Base-by-base conservation (phyloP, 768 basidiomycete species). In the Asterophora lycoperdoides region DNA sequence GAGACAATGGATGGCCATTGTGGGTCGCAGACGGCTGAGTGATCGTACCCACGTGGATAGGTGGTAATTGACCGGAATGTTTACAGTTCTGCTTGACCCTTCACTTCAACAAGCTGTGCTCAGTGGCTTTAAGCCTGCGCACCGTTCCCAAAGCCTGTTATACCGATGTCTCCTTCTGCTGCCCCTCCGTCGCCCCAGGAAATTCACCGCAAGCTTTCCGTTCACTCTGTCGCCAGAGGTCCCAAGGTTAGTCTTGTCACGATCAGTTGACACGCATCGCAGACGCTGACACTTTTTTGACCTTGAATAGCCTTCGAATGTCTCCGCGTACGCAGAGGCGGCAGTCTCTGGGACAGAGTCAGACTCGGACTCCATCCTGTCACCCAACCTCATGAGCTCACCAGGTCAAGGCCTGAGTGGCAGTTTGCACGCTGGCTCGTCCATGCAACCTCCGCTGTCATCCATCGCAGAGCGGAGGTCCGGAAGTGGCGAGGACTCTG, bases 171-270 rank as follows among this genome's bases (percentile, higher is more conserved):
- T 15, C 68, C 70, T 35, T 63, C 70, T 48, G 76, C 68, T 49
- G 66, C 85, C 11, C 86, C 90, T 4, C 92, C 89, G 7, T 84
- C 91, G 10, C 83, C 85, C 13, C 89, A 91, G 64, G 92, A 94
- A 70, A 81, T 94, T 14, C 79, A 88, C 49, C 76, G 89, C 56
- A 93, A 93, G 63, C 79, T 94, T 5, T 91, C 89, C 2, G 77
- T 89, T 15, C 84, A 86, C 57, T 80, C 84, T 0, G 74, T 73
- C 2, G 70, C 80, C 29, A 76, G 70, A 60, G 77, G 75, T 49
- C 68, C 71, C 64, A 77, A 74, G 71, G 77, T 78, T 34, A 48
- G 63, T 57, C 32, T 20, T 17, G 32, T 44, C 51, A n/a, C n/a
- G 34, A 56, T 38, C 47, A 52, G 36, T 32, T 51, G 41, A 32